Evolutionary conservation across 116 monocot genomes (phyloP), one percentile per base, ranked within the genome.

Genomic region (Dioscorea cayenensis): DNA sequence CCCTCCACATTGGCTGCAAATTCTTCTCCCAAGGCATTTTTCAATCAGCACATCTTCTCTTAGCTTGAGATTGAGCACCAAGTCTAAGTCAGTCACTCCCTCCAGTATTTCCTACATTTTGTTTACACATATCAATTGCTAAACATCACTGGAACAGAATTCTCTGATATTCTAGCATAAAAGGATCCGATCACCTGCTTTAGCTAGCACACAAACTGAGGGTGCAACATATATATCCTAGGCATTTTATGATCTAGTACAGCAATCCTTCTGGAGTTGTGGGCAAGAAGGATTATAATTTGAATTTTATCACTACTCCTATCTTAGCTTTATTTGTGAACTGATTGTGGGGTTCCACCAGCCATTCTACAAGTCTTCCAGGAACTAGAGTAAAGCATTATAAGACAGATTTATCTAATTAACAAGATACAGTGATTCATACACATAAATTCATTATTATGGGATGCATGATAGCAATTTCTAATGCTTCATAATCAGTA

Each of bases 11-110:
- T 93, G 79, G 71, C 85, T 86, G 76, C 97, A 97, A 36, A 97
- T 89, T 73, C 97, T 85, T 82, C 97, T 88, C 51, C 97, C 97
- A 73, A 97, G 86, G 61, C 97, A 97, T 69, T 97, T 97, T 66
- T 81, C 80, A 27, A 97, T 36, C 25, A 97, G 63, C 20, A 87
- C 76, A 28, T 97, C 97, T 80, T 97, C 97, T 73, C 97, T 80
- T 4, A 97, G 82, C 77, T 90, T 97, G 10, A 97, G 80, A 28
- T 97, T 97, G 70, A 97, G 61, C 27, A 97, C 97, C 74, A 97
- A 66, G 76, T 97, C 97, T 52, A 97, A 86, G 63, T 88, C 88
- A 20, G 86, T 84, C 29, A 97, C 88, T 60, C 84, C 88, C 35
- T 97, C 97, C 7, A 97, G 86, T 71, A 93, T 97, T 83, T 97